Evolutionary conservation across 2,329 filamentous ascomycete genomes (phyloP).

Genomic region (Aspergillus puulaauensis): DNA sequence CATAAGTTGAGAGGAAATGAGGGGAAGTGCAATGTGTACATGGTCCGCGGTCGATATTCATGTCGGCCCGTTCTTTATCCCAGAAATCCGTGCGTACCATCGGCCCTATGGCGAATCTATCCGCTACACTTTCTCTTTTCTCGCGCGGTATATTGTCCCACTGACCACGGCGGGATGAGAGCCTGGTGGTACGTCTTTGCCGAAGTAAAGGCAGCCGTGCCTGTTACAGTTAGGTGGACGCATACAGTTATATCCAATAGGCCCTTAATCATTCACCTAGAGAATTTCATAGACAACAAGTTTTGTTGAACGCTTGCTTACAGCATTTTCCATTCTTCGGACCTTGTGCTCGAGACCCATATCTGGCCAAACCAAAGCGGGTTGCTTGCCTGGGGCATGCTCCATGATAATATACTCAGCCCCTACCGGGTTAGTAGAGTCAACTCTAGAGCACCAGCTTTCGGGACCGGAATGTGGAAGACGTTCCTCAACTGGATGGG

Average conservation of each 20-base stretch:
- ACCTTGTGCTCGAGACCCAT: constrained; percentile 21
- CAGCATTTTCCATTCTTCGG: constrained; percentile 29
- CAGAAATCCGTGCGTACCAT: constrained; percentile 35
- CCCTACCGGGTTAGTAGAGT: constrained; percentile 19
- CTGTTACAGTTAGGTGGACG: constrained; percentile 19
- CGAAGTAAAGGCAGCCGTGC: constrained; percentile 41
- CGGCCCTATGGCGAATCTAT: constrained; percentile 39
- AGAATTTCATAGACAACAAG: constrained; percentile 36
- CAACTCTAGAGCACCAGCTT: constrained; percentile 19
- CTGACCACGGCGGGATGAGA: constrained; percentile 30
- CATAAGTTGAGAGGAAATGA: neutral
- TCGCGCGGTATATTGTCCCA: constrained; percentile 22
- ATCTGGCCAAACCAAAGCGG: constrained; percentile 27
- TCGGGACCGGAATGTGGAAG: constrained; percentile 16
- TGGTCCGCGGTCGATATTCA: constrained; percentile 40
- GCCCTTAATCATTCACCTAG: constrained; percentile 24
- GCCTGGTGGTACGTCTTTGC: constrained; percentile 30
- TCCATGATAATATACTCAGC: constrained; percentile 32
- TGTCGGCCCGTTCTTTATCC: constrained; percentile 32
- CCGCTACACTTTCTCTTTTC: constrained; percentile 29
- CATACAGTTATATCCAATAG: neutral
- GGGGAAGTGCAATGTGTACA: constrained; percentile 27
- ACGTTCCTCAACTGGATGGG: constrained; percentile 14
- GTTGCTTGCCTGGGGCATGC: constrained; percentile 26
- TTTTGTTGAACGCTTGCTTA: constrained; percentile 35